These are phyloP conservation scores for Aphanomyces cochlioides DNA, from an alignment of 352 stramenopile species.

Conservation along the genomic window DNA sequence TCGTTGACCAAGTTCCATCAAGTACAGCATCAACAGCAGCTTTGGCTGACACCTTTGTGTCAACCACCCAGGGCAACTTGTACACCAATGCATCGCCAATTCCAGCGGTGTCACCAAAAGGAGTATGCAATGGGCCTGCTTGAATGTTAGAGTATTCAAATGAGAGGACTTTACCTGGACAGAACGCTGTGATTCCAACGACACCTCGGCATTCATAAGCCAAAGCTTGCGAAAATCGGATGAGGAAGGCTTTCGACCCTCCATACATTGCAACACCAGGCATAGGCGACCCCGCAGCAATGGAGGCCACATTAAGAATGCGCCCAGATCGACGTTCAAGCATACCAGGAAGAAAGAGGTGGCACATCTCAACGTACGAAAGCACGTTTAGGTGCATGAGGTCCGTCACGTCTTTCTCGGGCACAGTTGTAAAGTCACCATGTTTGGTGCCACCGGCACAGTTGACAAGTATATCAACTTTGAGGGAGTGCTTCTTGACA, in stretches of 20 bases:
- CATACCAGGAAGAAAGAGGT: conserved; percentile 64
- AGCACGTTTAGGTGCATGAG: conserved; percentile 71
- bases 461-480: conserved; percentile 85
- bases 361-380: conserved; percentile 48
- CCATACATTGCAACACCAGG: conserved; percentile 71
- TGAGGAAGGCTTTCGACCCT: conserved; percentile 72
- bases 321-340: conserved; percentile 53
- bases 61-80: background rate
- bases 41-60: conserved; percentile 4
- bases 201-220: conserved; percentile 74
- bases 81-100: conserved; percentile 41
- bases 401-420: conserved; percentile 44
- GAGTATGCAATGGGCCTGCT: conserved; percentile 36
- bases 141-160: background rate
- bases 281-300: conserved; percentile 48
- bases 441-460: conserved; percentile 53
- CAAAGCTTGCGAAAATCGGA: conserved; percentile 65
- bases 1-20: background rate
- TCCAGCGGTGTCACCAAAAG: conserved; percentile 47
- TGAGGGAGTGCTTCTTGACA: conserved; percentile 50
- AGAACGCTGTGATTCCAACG: conserved; percentile 79
- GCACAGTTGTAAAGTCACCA: conserved; percentile 46
- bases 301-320: conserved; percentile 79
- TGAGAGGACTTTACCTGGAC: conserved; percentile 37
- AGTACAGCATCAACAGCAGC: background rate